Base-by-base conservation (phyloP, 2,329 filamentous ascomycete species). In the Cladosporium austrohemisphaericum region DNA sequence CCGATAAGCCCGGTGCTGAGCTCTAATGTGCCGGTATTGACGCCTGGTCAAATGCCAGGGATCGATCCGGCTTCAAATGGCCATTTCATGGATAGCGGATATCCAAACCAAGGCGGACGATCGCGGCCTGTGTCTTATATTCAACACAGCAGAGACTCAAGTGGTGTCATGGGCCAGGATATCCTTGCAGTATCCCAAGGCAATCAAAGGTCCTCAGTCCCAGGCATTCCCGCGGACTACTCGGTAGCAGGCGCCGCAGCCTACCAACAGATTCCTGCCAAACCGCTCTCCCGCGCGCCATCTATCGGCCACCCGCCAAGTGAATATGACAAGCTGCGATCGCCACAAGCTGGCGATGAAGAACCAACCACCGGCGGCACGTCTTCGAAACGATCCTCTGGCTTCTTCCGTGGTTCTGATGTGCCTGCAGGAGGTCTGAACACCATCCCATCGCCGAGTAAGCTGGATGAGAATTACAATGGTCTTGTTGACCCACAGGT, bases 61-160 rank as follows among this genome's bases (percentile, higher is more conserved):
- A n/a, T 10, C n/a, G 23, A 25, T 6, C 8, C 3, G 11, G 23
- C 14, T 19, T n/a, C 26, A 11, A 22, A 26, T 2, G 25, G 5
- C 10, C n/a, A 22, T 13, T 45, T 28, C 22, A 45, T 36, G 29
- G 19, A 33, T 18, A 28, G 29, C 16, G 4, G 22, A 4, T 36
- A 36, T 22, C 14, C 23, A 13, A 16, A 10, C 5, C 28, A 25
- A 14, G n/a, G 16, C 32, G n/a, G 38, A 23, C 14, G 46, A 2
- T 57, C 60, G 18, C 60, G 64, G 8, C 55, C 60, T 3, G 52
- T 64, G 50, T 63, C 62, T 3, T 65, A 61, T 38, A 50, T 58
- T 50, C 55, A 55, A n/a, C 50, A 41, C 26, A 41, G 38, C 38
- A 41, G 38, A n/a, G 9, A 16, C 7, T 31, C 38, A 16, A 41